Evolutionary conservation across 257 asterid species (phyloP).

Genomic region (Dorcoceras hygrometricum): DNA sequence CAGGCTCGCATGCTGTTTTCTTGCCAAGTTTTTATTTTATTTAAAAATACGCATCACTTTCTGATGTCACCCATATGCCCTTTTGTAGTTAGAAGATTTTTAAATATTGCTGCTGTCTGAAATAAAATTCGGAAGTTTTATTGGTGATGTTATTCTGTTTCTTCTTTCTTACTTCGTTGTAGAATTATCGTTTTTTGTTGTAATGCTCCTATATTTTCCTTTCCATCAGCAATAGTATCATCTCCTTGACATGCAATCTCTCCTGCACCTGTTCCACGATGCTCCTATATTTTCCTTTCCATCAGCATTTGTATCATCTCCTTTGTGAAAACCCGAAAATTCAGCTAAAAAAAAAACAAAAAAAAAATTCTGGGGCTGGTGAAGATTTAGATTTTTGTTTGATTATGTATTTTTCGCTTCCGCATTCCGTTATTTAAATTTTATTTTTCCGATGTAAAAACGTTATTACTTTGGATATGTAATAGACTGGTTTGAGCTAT

Average conservation of each 20-base stretch:
- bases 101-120: conserved; percentile 26
- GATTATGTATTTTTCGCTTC: too few relatives aligned
- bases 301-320: neutral
- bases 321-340: too few relatives aligned
- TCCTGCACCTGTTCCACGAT: too few relatives aligned
- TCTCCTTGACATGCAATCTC: neutral
- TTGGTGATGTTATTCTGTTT: conserved; percentile 32
- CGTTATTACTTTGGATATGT: too few relatives aligned
- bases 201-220: neutral
- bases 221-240: neutral
- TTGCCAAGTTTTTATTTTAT: conserved; percentile 29
- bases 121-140: conserved; percentile 34
- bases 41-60: conserved; percentile 30
- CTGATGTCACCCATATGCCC: conserved; percentile 30
- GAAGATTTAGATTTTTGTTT: too few relatives aligned
- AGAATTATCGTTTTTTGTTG: neutral
- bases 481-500: too few relatives aligned
- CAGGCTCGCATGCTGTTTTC: conserved; percentile 35
- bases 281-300: neutral
- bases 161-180: neutral
- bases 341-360: too few relatives aligned
- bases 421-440: too few relatives aligned
- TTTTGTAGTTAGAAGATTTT: conserved; percentile 35
- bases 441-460: too few relatives aligned
- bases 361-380: too few relatives aligned